Evolutionary conservation across 73 alveolate genomes (phyloP), one percentile per base, ranked within the genome.

Genomic region (Paramecium tetraurelia): DNA sequence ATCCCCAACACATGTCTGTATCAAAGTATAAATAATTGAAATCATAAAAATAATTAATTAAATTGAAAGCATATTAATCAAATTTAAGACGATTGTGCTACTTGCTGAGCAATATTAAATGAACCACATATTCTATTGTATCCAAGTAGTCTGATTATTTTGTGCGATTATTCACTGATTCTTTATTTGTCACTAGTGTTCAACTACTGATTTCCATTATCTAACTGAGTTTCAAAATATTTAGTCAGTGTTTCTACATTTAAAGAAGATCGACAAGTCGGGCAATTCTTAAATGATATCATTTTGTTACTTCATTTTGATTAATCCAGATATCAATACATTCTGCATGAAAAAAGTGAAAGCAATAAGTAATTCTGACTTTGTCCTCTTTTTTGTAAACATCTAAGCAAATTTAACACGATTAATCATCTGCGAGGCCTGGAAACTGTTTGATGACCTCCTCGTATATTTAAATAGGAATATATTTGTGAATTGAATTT

Each of bases 291-390:
- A 48, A 48, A 48, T 14, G 24, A 63, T 6, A 27, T 27, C 9
- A 11, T 63, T 16, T 9, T 24, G 4, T 72, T 72, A 72, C 90
- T 22, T 80, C 57, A 44, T 80, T 80, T 43, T 70, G 71, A 7
- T 89, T 48, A n/a, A 89, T 38, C 94, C 94, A 89, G 7, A 33
- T 5, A 38, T 70, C 68, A 3, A 89, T 33, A 53, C 94, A 89
- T 43, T 69, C 77, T 5, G 33, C 41, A 72, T 89, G 94, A 29
- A 22, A 89, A 44, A 89, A 41, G 20, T 89, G 94, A 43, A 40
- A 43, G 41, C 94, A 89, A 14, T 46, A 38, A 24, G 94, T 71
- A 3, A 89, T 29, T 71, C 94, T 69, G 35, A 89, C 63, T 31
- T 44, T 2, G 24, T 71, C 85, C 1, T 71, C 12, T 12, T 70